Percentiles rank a stretch among this genome's conserved stretches.
These are phyloP conservation scores for Ustilago esculenta DNA, from an alignment of 1,284 basidiomycete genomes.

Conservation along the genomic window DNA sequence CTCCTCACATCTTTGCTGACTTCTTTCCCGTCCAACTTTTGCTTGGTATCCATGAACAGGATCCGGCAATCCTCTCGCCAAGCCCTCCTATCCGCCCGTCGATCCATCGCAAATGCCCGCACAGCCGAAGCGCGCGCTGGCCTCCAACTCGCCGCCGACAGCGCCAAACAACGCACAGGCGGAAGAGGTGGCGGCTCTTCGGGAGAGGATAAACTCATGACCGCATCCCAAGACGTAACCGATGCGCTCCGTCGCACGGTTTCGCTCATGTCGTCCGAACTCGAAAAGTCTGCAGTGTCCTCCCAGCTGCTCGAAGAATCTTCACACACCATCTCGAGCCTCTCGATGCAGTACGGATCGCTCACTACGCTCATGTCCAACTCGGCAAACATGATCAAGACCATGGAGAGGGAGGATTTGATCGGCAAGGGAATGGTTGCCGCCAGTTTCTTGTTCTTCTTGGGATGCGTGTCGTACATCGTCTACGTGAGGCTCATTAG, in stretches of 20 bases:
- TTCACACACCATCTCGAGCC: slow-evolving; percentile 49
- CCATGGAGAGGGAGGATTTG: slow-evolving; percentile 64
- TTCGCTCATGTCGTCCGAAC: slow-evolving; percentile 59
- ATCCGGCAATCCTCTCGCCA: slow-evolving; percentile 30
- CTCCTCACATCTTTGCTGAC: background rate
- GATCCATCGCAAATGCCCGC: slow-evolving; percentile 27
- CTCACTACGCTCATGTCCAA: slow-evolving; percentile 57
- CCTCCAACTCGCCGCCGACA: slow-evolving; percentile 40
- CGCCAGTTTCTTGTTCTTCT: slow-evolving; percentile 56
- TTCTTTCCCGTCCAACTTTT: background rate
- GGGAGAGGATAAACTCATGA: slow-evolving; percentile 56
- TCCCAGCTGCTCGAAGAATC: slow-evolving; percentile 63
- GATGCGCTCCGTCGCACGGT: slow-evolving; percentile 61
- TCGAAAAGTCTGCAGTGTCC: slow-evolving; percentile 64
- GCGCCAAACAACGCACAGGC: slow-evolving; percentile 39
- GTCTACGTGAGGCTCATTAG: slow-evolving; percentile 61
- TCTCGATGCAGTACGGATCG: slow-evolving; percentile 58
- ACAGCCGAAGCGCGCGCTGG: slow-evolving; percentile 24
- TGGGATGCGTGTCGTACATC: slow-evolving; percentile 59
- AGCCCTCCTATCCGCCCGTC: slow-evolving; percentile 32
- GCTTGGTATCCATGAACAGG: background rate
- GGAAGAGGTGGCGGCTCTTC: slow-evolving; percentile 35
- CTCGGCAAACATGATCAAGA: slow-evolving; percentile 59
- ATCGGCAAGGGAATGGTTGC: slow-evolving; percentile 55
- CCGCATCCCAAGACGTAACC: slow-evolving; percentile 62